Evolutionary conservation across 441 rosid genomes (phyloP), one percentile per base, ranked within the genome.

Genomic region (Gossypium davidsonii): DNA sequence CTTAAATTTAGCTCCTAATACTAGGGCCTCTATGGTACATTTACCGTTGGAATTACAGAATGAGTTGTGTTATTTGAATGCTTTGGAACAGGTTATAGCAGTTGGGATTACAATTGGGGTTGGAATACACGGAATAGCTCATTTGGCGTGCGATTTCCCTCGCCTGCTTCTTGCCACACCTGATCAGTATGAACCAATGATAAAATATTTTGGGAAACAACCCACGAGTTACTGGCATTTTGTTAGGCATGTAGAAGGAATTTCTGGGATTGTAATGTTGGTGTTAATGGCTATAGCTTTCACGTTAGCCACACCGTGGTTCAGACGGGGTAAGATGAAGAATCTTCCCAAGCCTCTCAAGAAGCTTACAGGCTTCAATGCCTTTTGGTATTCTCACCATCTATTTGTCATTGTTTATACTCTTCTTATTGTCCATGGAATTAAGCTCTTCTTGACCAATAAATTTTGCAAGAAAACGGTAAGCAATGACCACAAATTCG

Each of bases 361-460:
- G 80, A 84, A 82, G 68, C 84, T 87, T 15, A 84, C 91, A 0
- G 93, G 93, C n/a, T 89, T 85, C 79, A 89, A 89, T 23, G 89
- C 89, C 49, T 89, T 89, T 68, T 89, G 93, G 93, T 87, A 89
- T 77, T 85, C 91, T 6, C 93, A 89, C 79, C 93, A 89, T 63
- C 72, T 89, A 65, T 87, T 89, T 76, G 81, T 87, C 66, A 82
- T 89, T 4, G 91, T 89, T 75, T 89, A 85, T 70, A 49, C 85
- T 3, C 82, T 87, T 20, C 89, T 89, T 37, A 6, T 86, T 17
- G 78, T 87, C 8, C 93, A 89, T 26, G 91, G 93, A 7, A 69
- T 69, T 60, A 71, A 78, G 70, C 78, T 89, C 31, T 89, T 80
- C 80, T 81, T 87, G 39, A 89, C 73, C 68, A 67, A 82, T 67